Evolutionary conservation across 176 grass and related monocot species (phyloP), one percentile per base, ranked within the genome.

Genomic region (Pontederia crassipes): DNA sequence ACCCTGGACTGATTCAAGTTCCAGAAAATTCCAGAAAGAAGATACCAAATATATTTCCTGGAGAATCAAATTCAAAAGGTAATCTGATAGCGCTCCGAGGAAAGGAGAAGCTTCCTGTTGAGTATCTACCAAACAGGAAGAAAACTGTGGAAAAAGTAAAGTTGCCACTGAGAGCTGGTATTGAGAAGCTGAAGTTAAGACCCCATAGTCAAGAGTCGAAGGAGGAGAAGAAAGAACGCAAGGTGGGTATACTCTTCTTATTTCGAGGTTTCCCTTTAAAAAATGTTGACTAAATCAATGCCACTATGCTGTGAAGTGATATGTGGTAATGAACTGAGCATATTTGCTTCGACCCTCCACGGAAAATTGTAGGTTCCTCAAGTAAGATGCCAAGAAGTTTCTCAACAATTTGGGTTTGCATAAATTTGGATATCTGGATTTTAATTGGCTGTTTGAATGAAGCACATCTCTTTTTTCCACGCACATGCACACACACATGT

Each of bases 191-290:
- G 48, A 89, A 86, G 79, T 88, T 75, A 49, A 46, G 60, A 67
- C 75, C 82, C 14, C 68, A 66, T 47, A 48, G 53, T 61, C 73
- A 71, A 48, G 87, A 92, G 76, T 81, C 87, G 9, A 92, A 98
- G 74, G 87, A 85, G 26, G 84, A 98, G 80, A 98, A 98, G 81
- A 92, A 98, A 71, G 81, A 89, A 70, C 80, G 93, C 61, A 98
- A 98, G 93, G 93, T 98, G 81, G 59, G 59, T 48, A 46, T 17
- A 8, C 4, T 29, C 1, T 24, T 66, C 77, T 58, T 1, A 24
- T 71, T 78, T 78, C 4, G 32, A 4, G 40, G 14, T 7, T 69
- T 69, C 57, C 17, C 55, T 54, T 1, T 48, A 17, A 15, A 8
- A 57, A 15, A 48, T 24, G 51, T 59, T 59, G 47, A 40, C 16